Evolutionary conservation across 495 filamentous ascomycete genomes (phyloP).

Genomic region (Tirmania nivea): DNA sequence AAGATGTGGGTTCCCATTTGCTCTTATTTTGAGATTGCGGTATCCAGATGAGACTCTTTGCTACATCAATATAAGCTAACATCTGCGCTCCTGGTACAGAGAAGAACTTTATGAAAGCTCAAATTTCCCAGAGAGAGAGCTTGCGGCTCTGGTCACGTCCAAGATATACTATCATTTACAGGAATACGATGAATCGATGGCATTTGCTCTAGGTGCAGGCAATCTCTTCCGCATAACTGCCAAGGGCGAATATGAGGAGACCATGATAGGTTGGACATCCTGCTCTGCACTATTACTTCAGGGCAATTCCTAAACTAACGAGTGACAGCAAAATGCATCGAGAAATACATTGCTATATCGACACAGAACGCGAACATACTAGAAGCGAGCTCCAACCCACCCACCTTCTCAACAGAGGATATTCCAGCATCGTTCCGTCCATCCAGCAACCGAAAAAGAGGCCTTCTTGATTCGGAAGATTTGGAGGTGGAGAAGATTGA

Average conservation of each 20-base stretch:
- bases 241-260: slow-evolving; percentile 92
- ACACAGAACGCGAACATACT: slow-evolving; percentile 10
- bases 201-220: slow-evolving; percentile 84
- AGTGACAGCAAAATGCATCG: slow-evolving; percentile 62
- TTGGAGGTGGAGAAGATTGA: slow-evolving; percentile 1
- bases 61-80: neutral
- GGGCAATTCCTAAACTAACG: slow-evolving; percentile 3
- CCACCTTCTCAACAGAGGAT: slow-evolving; percentile 6
- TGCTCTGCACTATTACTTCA: neutral
- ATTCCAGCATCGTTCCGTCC: slow-evolving; percentile 1
- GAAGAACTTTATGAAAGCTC: slow-evolving; percentile 97
- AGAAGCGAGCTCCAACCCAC: slow-evolving; percentile 1
- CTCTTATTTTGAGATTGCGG: no score
- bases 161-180: slow-evolving; percentile 98
- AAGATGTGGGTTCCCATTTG: slow-evolving; percentile 51
- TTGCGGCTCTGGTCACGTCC: slow-evolving; percentile 81
- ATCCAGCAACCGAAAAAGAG: neutral
- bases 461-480: neutral
- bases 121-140: slow-evolving; percentile 73
- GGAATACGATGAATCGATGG: slow-evolving; percentile 98
- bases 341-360: slow-evolving; percentile 74
- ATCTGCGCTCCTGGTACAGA: slow-evolving; percentile 27
- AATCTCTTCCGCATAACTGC: slow-evolving; percentile 84
- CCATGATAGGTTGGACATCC: slow-evolving; percentile 51
- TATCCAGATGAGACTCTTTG: neutral